phyloP scores from a whole-genome alignment of 345 rosid species.

The Murraya koenigii region DNA sequence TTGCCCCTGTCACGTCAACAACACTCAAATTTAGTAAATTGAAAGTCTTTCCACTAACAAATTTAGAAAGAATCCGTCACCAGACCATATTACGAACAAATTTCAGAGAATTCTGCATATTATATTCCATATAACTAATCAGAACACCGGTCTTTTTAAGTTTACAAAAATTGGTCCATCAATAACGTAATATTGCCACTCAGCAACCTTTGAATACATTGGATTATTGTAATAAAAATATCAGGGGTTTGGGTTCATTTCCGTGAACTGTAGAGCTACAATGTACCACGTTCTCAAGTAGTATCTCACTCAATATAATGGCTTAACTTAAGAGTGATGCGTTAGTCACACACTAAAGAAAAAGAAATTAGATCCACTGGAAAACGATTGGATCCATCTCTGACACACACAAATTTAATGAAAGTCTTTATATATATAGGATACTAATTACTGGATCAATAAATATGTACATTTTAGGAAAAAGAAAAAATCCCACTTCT shows the following conservation, averaged over 20 bases:
- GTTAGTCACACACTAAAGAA: too few species aligned
- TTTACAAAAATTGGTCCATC: not conserved
- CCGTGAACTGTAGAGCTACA: not conserved
- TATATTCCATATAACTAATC: not conserved
- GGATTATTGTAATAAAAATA: not conserved
- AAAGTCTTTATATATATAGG: not conserved
- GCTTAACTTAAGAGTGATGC: too few species aligned
- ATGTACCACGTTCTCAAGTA: too few species aligned
- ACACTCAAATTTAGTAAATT: not conserved
- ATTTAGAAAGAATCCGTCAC: not conserved
- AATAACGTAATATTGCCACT: not conserved
- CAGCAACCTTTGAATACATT: not conserved
- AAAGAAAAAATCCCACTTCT: too few species aligned
- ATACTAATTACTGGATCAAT: not conserved
- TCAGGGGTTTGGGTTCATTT: not conserved
- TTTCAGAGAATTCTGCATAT: not conserved
- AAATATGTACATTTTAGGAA: too few species aligned
- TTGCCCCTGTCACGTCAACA: slow-evolving; percentile 48
- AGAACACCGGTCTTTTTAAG: not conserved
- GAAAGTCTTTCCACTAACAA: not conserved
- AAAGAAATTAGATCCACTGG: not conserved
- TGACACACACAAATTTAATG: not conserved
- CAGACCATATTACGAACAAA: not conserved
- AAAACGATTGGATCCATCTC: not conserved
- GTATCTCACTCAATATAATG: too few species aligned